Conservation (phyloP, 495 filamentous ascomycete genomes). For the Xylaria cubensis region DNA sequence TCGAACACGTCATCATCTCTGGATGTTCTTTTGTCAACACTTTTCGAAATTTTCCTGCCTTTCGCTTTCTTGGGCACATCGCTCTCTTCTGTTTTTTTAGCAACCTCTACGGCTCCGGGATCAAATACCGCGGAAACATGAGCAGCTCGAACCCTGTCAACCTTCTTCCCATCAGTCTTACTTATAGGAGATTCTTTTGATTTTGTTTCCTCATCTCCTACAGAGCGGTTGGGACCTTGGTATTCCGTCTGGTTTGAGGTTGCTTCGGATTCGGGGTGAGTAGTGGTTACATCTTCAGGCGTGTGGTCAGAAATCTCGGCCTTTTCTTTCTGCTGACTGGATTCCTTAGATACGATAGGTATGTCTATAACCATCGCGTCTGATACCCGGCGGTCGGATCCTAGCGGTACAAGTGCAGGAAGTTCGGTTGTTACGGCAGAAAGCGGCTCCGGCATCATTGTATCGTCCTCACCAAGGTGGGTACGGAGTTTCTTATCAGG, state of each 20-base stretch:
- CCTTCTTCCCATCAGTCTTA: slow-evolving; percentile 16
- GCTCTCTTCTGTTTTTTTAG: slow-evolving; percentile 38
- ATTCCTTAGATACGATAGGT: background rate
- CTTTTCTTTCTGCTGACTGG: background rate
- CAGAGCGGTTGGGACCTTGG: background rate
- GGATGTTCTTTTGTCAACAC: slow-evolving; percentile 40
- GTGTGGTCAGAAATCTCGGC: background rate
- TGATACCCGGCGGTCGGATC: background rate
- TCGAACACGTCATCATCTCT: slow-evolving; percentile 52
- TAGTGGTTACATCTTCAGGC: background rate
- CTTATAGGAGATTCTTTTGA: background rate
- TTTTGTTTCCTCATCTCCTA: background rate
- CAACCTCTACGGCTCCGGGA: slow-evolving; percentile 38
- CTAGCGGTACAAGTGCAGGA: background rate
- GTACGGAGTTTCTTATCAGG: slow-evolving; percentile 48
- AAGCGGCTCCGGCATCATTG: slow-evolving; percentile 27
- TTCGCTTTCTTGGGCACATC: slow-evolving; percentile 38
- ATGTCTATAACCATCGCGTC: background rate
- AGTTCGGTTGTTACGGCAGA: slow-evolving; percentile 9
- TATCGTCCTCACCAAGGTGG: slow-evolving; percentile 34
- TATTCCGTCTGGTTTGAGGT: background rate
- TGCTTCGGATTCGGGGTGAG: background rate
- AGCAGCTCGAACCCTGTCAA: slow-evolving; percentile 29
- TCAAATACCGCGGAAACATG: slow-evolving; percentile 31
- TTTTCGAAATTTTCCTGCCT: slow-evolving; percentile 32